Evolutionary conservation across 176 grass and related monocot genomes (phyloP).

Genomic region (Lolium rigidum): DNA sequence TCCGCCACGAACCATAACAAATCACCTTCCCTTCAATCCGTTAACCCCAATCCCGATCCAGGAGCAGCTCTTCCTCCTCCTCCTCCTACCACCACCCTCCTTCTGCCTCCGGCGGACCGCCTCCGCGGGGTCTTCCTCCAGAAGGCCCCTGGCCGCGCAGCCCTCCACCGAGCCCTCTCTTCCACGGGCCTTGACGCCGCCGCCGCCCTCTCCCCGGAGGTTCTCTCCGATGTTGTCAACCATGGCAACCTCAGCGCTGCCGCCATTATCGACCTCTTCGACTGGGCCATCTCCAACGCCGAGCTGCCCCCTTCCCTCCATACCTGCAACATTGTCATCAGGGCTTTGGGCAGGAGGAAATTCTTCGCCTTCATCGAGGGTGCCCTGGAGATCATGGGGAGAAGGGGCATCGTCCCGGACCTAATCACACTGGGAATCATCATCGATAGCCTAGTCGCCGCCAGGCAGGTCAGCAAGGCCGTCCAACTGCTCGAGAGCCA

Average conservation of each 20-base stretch:
- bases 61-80: neutral
- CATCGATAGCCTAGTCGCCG: constrained; percentile 67
- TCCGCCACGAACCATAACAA: constrained; percentile 28
- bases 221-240: constrained; percentile 60
- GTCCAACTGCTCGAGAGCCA: constrained; percentile 53
- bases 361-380: constrained; percentile 60
- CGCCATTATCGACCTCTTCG: constrained; percentile 60
- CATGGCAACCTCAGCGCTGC: constrained; percentile 58
- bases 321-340: constrained; percentile 70
- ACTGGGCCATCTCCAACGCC: constrained; percentile 65
- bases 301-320: constrained; percentile 37
- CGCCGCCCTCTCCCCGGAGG: constrained; percentile 52
- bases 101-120: constrained; percentile 64
- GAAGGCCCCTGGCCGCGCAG: constrained; percentile 51
- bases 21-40: constrained; percentile 7
- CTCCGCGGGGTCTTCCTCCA: constrained; percentile 87
- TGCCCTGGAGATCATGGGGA: constrained; percentile 59
- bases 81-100: neutral
- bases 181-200: constrained; percentile 39
- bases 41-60: neutral
- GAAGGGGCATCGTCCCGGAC: constrained; percentile 41
- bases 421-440: constrained; percentile 68
- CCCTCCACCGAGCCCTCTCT: constrained; percentile 65
- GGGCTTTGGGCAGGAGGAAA: constrained; percentile 77
- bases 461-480: constrained; percentile 66